These are phyloP conservation scores for Gossypium turneri DNA, from an alignment of 345 rosid genomes.

Conservation along the genomic window DNA sequence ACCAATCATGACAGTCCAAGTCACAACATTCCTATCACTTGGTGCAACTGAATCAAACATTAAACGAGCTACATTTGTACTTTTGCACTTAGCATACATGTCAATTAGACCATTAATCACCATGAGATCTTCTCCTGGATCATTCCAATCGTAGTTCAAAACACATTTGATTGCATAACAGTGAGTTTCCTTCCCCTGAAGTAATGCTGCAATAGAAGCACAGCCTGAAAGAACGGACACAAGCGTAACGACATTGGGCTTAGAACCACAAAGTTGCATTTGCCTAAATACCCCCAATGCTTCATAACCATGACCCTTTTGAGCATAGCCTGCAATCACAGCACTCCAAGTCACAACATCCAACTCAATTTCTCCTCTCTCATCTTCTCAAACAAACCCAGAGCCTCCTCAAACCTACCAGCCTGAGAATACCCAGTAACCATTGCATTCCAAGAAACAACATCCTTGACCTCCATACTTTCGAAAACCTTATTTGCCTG, in stretches of 20 bases:
- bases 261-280: constrained; percentile 48
- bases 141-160: constrained; percentile 30
- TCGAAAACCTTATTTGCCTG: constrained; percentile 55
- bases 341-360: constrained; percentile 91
- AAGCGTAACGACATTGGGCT: constrained; percentile 70
- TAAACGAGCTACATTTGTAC: constrained; percentile 33
- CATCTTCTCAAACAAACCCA: constrained; percentile 59
- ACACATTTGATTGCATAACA: constrained; percentile 57
- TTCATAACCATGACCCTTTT: constrained; percentile 59
- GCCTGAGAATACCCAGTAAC: constrained; percentile 75
- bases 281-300: constrained; percentile 64
- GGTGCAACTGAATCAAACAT: constrained; percentile 51
- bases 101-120: constrained; percentile 69
- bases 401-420: constrained; percentile 64
- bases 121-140: constrained; percentile 45
- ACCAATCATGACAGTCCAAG: constrained; percentile 84
- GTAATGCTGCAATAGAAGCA: constrained; percentile 64
- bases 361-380: constrained; percentile 42
- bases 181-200: constrained; percentile 73
- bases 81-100: constrained; percentile 74
- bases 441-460: constrained; percentile 87
- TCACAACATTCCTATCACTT: constrained; percentile 56
- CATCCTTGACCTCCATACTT: constrained; percentile 57
- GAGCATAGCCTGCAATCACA: constrained; percentile 82
- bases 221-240: constrained; percentile 79